Conservation (phyloP, 208 protist species). For the Wallacemonas sp. region DNA sequence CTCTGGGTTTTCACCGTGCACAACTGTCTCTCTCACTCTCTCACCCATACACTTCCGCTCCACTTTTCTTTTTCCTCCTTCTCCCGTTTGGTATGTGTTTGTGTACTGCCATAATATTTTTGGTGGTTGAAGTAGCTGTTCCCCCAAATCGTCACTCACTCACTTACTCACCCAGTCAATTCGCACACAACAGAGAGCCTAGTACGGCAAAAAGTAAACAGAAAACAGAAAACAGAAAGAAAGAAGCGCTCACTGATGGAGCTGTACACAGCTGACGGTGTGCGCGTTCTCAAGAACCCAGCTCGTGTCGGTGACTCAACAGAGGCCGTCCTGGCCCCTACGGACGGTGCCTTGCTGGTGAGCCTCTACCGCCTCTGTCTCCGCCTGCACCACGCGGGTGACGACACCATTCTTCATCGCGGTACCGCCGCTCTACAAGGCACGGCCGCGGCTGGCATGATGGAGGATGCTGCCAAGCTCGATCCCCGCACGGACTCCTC, state of each 20-base stretch:
- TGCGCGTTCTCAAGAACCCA: constrained; percentile 18
- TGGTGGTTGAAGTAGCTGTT: constrained; percentile 1
- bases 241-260: constrained; percentile 19
- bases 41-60: background rate
- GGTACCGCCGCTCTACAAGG: background rate
- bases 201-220: no score
- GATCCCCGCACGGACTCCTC: background rate
- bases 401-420: background rate
- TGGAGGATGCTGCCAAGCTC: background rate
- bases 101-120: background rate
- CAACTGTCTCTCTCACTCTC: no score
- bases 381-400: constrained; percentile 49
- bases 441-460: background rate
- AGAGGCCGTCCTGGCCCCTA: constrained; percentile 6
- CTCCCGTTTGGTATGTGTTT: background rate
- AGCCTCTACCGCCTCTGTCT: constrained; percentile 66
- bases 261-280: constrained; percentile 45
- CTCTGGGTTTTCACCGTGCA: no score
- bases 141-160: background rate
- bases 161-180: no score
- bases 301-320: background rate
- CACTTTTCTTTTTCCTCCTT: background rate
- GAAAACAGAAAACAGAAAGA: background rate
- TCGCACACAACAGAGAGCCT: no score
- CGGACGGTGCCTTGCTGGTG: constrained; percentile 55